A percentile compares a stretch with the other conserved stretches of the same genome.
phyloP scores from a whole-genome alignment of 306 rosid genomes.

The Cucumis melo region DNA sequence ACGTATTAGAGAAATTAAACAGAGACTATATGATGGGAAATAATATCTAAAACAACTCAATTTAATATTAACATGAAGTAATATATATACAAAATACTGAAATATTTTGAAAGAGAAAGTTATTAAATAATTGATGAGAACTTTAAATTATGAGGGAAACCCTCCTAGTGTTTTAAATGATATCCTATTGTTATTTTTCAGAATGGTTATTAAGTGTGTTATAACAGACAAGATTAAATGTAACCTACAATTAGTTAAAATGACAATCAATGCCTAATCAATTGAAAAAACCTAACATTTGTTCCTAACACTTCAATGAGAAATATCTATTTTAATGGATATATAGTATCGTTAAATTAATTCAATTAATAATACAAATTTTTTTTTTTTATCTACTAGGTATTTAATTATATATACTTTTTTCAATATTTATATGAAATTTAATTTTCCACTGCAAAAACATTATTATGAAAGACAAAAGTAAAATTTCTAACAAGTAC shows the following conservation, averaged over 20 bases:
- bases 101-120: neutral
- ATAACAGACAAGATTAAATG: neutral
- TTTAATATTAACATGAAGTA: neutral
- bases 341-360: too few species aligned
- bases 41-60: neutral
- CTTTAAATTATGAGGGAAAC: neutral
- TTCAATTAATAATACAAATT: too few species aligned
- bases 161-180: neutral
- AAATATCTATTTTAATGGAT: too few species aligned
- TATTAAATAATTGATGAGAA: neutral
- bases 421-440: too few species aligned
- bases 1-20: neutral
- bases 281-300: neutral
- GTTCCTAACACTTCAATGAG: neutral
- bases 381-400: too few species aligned
- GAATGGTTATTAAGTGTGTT: too few species aligned
- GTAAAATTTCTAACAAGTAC: neutral
- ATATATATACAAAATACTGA: neutral
- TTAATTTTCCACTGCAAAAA: too few species aligned
- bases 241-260: neutral
- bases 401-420: too few species aligned
- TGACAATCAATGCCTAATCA: neutral
- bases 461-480: too few species aligned
- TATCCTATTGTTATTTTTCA: too few species aligned
- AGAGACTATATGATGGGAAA: neutral